Base-by-base conservation (phyloP, 164 flowering plant genomes). In the Dillenia suffruticosa region DNA sequence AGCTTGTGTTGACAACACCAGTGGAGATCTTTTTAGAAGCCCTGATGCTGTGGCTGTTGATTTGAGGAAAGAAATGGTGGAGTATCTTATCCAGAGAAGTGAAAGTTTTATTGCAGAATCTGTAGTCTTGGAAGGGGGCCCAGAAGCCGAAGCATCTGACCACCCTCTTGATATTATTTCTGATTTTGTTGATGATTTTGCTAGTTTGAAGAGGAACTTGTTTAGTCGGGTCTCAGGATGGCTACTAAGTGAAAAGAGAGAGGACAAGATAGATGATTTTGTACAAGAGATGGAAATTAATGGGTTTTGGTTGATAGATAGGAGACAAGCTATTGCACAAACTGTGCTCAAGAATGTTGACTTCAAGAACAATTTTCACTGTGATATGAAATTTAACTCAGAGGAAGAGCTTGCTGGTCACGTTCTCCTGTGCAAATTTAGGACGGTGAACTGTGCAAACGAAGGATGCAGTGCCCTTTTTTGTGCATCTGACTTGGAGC, bases 221-320 rank as follows among this genome's bases (percentile, higher is more conserved):
- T 72, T 86, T 56, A 77, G 89, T 59, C 73, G 87, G 65, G 92
- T 92, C 61, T 92, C 97, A 2, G 90, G 89, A 10, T 90, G 91
- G 97, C 46, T 90, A 10, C 74, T 88, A 56, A 92, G 92, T 72
- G 98, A 92, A 32, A 85, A 65, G 68, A 84, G 97, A 54, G 97
- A 92, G 62, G 98, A 93, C 62, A 82, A 78, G 49, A 83, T 93
- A 24, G 98, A 90, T 70, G 98, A 93, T 65, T 80, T 93, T 53
- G 79, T 78, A 13, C 98, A 87, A 58, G 96, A 85, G 70, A 82
- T 93, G 92, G 97, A 87, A 57, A 19, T 77, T 0, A 82, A 78
- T 70, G 84, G 88, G 50, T 93, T 93, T 74, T 93, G 97, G 98
- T 52, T 65, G 63, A 48, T 80, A 17, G 90, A 81, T 32, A 74